Base-by-base conservation (phyloP, 257 asterid species). In the Oldenlandia corymbosa region DNA sequence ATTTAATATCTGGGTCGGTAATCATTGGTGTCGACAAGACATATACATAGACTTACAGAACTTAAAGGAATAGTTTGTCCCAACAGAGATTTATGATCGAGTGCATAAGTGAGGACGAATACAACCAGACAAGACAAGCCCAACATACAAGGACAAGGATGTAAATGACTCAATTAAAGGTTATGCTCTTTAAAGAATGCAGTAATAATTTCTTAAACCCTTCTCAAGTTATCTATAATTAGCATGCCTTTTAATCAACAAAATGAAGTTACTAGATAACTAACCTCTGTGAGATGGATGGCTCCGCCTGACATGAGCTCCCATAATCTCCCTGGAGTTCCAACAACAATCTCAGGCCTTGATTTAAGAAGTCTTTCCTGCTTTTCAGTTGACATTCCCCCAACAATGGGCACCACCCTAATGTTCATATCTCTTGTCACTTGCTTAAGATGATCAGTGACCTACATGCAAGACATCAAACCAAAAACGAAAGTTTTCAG, bases 311-410 rank as follows among this genome's bases (percentile, higher is more conserved):
- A 88, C 95, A 91, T 91, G 66, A 86, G 94, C 73, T 91, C 98
- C 98, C 98, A 91, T 10, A 91, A 85, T 71, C 98, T 82, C 67
- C 98, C 98, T 10, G 98, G 98, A 70, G 98, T 91, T 60, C 98
- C 98, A n/a, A 91, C 95, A 68, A 91, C 96, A 76, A 91, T 85
- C 78, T 88, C 98, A 73, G 98, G 98, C 76, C 93, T 84, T 62
- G 79, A 46, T 76, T 77, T 91, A 80, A 91, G 72, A 71, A 86
- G 88, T 66, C 98, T 85, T 81, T 91, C 98, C 72, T 91, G 98
- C 80, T 91, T 91, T 73, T 91, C 89, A 43, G 81, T 68, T 68
- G 98, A 85, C 93, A 91, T 88, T 52, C 96, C 98, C 76, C 98
- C 98, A 70, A 91, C 90, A 82, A 91, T 83, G 14, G 96, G 86